Evolutionary conservation across 2,329 filamentous ascomycete genomes (phyloP).

Genomic region (Thermoascus crustaceus): DNA sequence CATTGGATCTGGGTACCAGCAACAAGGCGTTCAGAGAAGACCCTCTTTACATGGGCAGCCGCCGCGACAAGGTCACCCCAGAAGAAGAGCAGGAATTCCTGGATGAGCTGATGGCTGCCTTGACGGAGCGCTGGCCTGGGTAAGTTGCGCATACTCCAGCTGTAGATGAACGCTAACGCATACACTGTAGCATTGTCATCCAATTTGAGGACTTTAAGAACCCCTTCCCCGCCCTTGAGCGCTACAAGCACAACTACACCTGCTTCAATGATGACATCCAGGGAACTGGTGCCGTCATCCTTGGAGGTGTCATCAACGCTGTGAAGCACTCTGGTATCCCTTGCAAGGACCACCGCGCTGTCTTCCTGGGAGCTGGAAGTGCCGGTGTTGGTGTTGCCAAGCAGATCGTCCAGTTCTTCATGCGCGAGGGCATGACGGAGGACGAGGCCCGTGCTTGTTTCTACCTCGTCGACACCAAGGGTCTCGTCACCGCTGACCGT

Average conservation of each 20-base stretch:
- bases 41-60: constrained; percentile 83
- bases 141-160: constrained; percentile 28
- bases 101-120: constrained; percentile 93
- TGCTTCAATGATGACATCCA: constrained; percentile 99
- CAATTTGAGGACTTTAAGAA: constrained; percentile 99
- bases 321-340: constrained; percentile 82
- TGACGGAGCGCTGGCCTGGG: constrained; percentile 66
- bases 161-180: constrained; percentile 2
- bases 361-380: constrained; percentile 93
- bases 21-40: constrained; percentile 62
- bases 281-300: constrained; percentile 89
- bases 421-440: constrained; percentile 81
- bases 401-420: constrained; percentile 96
- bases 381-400: constrained; percentile 96
- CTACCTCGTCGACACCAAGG: constrained; percentile 95
- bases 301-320: constrained; percentile 67
- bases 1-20: constrained; percentile 55
- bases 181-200: constrained; percentile 54
- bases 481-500: constrained; percentile 85
- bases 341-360: constrained; percentile 80
- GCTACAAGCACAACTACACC: constrained; percentile 80
- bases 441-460: constrained; percentile 83
- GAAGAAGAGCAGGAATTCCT: constrained; percentile 83
- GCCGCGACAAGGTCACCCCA: constrained; percentile 68
- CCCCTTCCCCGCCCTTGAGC: constrained; percentile 85